Conservation (phyloP, 2,329 filamentous ascomycete species). For the Coniella lustricola region DNA sequence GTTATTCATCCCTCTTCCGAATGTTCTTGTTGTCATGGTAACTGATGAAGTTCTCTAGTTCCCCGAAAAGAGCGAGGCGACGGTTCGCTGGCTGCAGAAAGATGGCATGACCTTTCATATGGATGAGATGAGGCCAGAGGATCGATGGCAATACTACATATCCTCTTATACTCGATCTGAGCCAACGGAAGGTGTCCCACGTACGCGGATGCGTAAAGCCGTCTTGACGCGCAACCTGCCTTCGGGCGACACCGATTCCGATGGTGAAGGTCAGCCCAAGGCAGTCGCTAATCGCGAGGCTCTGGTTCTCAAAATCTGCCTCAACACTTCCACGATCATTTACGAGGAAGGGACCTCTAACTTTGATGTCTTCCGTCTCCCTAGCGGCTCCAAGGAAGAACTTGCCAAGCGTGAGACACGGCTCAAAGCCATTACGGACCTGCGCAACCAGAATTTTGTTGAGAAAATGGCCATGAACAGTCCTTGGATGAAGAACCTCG, state of each 20-base stretch:
- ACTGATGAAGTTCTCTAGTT: constrained; percentile 36
- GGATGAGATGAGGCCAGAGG: constrained; percentile 77
- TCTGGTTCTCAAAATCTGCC: constrained; percentile 64
- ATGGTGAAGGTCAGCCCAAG: constrained; percentile 56
- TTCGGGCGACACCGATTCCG: constrained; percentile 51
- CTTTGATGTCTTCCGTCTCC: constrained; percentile 64
- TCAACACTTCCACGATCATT: constrained; percentile 73
- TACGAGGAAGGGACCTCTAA: constrained; percentile 66
- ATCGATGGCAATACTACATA: constrained; percentile 92
- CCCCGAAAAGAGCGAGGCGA: constrained; percentile 60
- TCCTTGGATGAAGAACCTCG: constrained; percentile 71
- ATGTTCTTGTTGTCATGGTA: no score
- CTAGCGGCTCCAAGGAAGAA: constrained; percentile 61
- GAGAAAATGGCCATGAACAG: constrained; percentile 81
- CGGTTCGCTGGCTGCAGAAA: constrained; percentile 62
- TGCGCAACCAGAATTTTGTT: constrained; percentile 45
- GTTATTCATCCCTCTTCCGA: constrained; percentile 39
- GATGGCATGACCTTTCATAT: constrained; percentile 75
- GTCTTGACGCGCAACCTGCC: constrained; percentile 68
- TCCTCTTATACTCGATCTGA: constrained; percentile 85
- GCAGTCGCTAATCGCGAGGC: constrained; percentile 58
- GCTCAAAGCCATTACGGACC: constrained; percentile 25
- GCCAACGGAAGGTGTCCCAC: constrained; percentile 71
- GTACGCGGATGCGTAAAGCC: constrained; percentile 58
- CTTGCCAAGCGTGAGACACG: constrained; percentile 48